These are phyloP conservation scores for Pythium apleroticum DNA, from an alignment of 352 stramenopile genomes.

Conservation along the genomic window DNA sequence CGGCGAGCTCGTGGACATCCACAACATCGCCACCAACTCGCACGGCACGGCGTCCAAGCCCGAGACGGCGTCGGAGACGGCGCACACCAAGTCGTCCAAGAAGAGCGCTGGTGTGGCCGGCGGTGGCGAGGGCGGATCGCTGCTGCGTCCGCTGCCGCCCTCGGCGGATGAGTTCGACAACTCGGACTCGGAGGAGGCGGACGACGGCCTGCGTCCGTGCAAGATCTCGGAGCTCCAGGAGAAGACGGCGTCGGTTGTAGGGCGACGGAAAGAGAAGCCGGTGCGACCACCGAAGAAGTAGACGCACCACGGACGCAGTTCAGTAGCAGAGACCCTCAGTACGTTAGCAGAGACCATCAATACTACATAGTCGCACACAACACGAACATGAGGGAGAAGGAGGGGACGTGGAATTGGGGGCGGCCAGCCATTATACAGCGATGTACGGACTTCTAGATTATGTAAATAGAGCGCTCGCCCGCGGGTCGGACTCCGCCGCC, in stretches of 20 bases:
- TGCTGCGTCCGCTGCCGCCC: slow-evolving; percentile 55
- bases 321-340: background rate
- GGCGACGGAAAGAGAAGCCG: slow-evolving; percentile 70
- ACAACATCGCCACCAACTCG: slow-evolving; percentile 77
- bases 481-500: background rate
- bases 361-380: background rate
- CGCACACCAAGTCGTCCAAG: slow-evolving; percentile 38
- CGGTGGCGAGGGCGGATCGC: slow-evolving; percentile 16
- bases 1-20: slow-evolving; percentile 82
- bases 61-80: slow-evolving; percentile 17
- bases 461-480: slow-evolving; percentile 3
- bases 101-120: slow-evolving; percentile 5
- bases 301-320: background rate
- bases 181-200: slow-evolving; percentile 71
- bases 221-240: slow-evolving; percentile 84
- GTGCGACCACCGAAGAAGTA: slow-evolving; percentile 28
- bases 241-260: slow-evolving; percentile 64
- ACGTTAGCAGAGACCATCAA: background rate
- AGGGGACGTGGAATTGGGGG: slow-evolving; percentile 5
- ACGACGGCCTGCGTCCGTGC: slow-evolving; percentile 63
- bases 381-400: background rate
- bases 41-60: slow-evolving; percentile 32
- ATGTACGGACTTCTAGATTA: slow-evolving; percentile 8
- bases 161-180: slow-evolving; percentile 72
- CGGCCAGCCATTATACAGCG: slow-evolving; percentile 7